Percentiles rank a stretch among this genome's conserved stretches.
These are phyloP conservation scores for Erysiphe pulchra DNA, from an alignment of 2,329 filamentous ascomycete genomes.

Conservation along the genomic window DNA sequence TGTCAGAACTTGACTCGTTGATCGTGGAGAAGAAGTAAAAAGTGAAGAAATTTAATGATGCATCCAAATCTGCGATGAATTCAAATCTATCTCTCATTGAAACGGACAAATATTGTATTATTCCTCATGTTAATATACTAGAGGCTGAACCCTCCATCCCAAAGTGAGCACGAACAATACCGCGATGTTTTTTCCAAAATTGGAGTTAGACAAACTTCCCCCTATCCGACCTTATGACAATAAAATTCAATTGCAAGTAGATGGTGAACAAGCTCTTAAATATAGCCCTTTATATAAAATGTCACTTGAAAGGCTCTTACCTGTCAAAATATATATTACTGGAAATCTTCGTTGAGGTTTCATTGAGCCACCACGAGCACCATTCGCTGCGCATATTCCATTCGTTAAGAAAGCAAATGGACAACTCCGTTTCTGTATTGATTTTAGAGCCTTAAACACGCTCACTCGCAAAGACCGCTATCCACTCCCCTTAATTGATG, in stretches of 20 bases:
- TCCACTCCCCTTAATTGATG: background rate
- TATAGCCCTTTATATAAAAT: background rate
- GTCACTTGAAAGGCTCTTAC: background rate
- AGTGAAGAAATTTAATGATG: too few species aligned
- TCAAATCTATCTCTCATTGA: too few species aligned
- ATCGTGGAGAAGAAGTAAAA: background rate
- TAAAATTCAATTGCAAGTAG: background rate
- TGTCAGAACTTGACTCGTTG: background rate
- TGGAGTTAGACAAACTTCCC: background rate
- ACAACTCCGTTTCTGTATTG: background rate
- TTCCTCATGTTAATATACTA: background rate
- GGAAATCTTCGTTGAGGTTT: constrained; percentile 1
- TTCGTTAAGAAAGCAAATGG: constrained; percentile 1
- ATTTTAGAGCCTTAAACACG: background rate
- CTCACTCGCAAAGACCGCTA: background rate
- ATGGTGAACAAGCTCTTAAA: background rate
- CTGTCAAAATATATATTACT: background rate
- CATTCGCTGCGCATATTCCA: background rate
- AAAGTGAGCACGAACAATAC: background rate
- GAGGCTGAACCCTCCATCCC: background rate
- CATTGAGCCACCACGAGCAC: background rate
- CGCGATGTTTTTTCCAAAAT: background rate
- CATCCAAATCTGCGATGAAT: too few species aligned
- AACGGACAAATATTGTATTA: too few species aligned
- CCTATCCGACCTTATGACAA: background rate